Evolutionary conservation across 371 early-diverging fungal genomes (phyloP), one percentile per base, ranked within the genome.

Genomic region (Apophysomyces ossiformis): DNA sequence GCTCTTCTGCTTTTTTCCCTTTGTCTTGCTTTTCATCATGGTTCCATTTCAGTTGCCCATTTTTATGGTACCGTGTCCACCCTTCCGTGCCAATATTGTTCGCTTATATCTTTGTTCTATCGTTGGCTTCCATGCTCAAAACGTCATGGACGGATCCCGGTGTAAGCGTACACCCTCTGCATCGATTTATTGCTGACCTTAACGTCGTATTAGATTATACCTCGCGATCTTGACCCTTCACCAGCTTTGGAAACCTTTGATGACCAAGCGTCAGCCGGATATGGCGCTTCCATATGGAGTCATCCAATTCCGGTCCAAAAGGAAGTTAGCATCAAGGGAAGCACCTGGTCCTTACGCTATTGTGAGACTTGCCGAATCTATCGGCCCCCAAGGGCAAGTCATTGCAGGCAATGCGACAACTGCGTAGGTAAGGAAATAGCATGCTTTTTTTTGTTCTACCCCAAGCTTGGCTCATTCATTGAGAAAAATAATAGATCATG

Each of bases 71-170:
- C 57, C 67, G 88, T 59, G 58, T 91, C 15, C 81, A 83, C 62
- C 88, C 89, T 7, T 90, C 85, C 15, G 70, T 86, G 2, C 90
- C 90, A 4, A 81, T 93, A 58, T 63, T 93, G 16, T 95, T 93
- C 71, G 87, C 75, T 0, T 93, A 90, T 56, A 43, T 94, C 18
- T 87, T 90, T 59, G 74, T 87, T 0, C 67, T 92, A 21, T 74
- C 92, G 4, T 60, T 92, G 11, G 85, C 87, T 1, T 88, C 91
- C 8, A 92, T 95, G 90, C 73, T 92, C 47, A 90, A 88, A 72
- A 86, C 96, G 4, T 93, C 93, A 8, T 91, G 92, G 82, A 92
- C 91, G 4, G 97, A 96, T 78, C 97, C 97, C 2, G 96, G 97
- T 12, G 90, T 91, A 81, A 76, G 73, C 67, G 36, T n/a, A 13